phyloP scores from a whole-genome alignment of 225 moss, liverwort and hornwort genomes.

The Bryoerythrophyllum caledonicum region DNA sequence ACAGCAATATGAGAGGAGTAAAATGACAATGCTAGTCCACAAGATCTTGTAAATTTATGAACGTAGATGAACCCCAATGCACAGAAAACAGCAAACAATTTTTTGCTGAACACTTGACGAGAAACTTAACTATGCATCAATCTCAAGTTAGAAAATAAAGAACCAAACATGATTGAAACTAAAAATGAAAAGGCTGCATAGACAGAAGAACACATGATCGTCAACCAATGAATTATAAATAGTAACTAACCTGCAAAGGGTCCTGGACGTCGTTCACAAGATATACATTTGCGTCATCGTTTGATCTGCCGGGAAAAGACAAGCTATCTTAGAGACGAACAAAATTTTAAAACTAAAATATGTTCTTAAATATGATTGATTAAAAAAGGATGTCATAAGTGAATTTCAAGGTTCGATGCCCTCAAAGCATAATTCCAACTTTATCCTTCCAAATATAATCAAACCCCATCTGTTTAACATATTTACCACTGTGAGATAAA shows the following conservation, averaged over 20 bases:
- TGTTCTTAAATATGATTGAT: background rate
- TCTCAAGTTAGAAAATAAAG: background rate
- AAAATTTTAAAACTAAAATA: background rate
- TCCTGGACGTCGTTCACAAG: conserved; percentile 96
- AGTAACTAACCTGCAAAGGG: conserved; percentile 77
- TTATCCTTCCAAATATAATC: background rate
- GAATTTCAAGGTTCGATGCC: background rate
- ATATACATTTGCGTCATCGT: conserved; percentile 95
- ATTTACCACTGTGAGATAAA: background rate
- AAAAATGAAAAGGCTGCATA: background rate
- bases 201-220: background rate
- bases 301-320: conserved; percentile 59
- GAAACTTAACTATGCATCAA: background rate
- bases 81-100: background rate
- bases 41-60: conserved; percentile 40
- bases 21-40: conserved; percentile 27
- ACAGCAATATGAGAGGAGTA: background rate
- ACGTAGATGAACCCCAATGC: background rate
- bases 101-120: background rate
- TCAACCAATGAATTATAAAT: conserved; percentile 7
- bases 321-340: background rate
- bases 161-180: background rate
- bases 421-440: conserved; percentile 8
- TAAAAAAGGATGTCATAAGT: background rate
- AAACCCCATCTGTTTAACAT: conserved; percentile 2